A percentile compares a stretch with the other conserved stretches of the same genome.
Evolutionary conservation across 176 grass and related monocot species (phyloP).

Genomic region (Phoenix dactylifera): DNA sequence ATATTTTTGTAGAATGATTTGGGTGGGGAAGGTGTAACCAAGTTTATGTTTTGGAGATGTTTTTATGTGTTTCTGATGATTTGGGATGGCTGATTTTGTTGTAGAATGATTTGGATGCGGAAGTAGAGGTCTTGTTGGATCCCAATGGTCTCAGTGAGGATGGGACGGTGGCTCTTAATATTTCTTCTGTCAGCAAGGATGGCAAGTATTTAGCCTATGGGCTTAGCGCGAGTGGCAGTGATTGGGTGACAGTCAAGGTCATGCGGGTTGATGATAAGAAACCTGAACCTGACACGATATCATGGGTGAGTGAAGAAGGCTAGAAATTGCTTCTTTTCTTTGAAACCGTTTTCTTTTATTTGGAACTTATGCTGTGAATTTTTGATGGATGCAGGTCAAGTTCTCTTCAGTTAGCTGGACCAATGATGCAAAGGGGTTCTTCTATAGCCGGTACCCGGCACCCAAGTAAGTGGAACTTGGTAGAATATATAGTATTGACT

Average conservation of each 20-base stretch:
- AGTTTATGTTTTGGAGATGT: neutral
- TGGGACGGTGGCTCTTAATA: conserved; percentile 69
- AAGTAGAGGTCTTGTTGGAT: conserved; percentile 64
- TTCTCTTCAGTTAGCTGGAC: conserved; percentile 91
- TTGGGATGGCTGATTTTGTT: neutral
- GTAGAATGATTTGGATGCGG: conserved; percentile 62
- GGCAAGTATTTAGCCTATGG: conserved; percentile 86
- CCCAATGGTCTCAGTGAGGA: conserved; percentile 82
- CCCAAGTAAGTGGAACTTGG: conserved; percentile 38
- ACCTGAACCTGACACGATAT: conserved; percentile 54
- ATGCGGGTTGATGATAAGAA: conserved; percentile 56
- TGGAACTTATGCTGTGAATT: neutral
- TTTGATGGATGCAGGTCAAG: conserved; percentile 54
- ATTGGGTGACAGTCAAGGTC: conserved; percentile 77
- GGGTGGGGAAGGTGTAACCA: neutral
- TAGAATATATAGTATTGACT: too few relatives aligned
- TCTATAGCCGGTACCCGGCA: conserved; percentile 80
- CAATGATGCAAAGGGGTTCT: conserved; percentile 82
- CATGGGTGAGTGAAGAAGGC: conserved; percentile 46
- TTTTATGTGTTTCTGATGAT: neutral
- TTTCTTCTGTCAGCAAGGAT: conserved; percentile 62
- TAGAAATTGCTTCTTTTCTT: too few relatives aligned
- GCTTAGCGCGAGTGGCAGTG: conserved; percentile 77
- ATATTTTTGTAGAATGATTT: neutral
- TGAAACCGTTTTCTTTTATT: too few relatives aligned